Evolutionary conservation across 768 basidiomycete genomes (phyloP).

Genomic region (Vishniacozyma victoriae): DNA sequence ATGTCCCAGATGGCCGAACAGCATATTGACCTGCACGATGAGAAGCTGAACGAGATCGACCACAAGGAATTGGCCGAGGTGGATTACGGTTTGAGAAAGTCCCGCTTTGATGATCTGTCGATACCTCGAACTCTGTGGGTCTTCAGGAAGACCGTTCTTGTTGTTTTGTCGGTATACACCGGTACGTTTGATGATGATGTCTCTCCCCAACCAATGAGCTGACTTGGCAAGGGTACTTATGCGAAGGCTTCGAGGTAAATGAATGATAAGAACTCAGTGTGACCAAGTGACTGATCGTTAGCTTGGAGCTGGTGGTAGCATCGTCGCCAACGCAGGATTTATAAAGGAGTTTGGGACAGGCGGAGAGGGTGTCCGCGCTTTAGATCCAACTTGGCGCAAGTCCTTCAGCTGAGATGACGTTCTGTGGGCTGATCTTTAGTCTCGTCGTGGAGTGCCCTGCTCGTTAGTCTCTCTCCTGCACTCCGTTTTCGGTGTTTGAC

Average conservation of each 20-base stretch:
- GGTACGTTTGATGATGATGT: too few species aligned
- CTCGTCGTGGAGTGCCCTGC: neutral
- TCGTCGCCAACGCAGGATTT: constrained; percentile 36
- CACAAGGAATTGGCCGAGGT: neutral
- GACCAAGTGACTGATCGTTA: neutral
- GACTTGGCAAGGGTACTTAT: too few species aligned
- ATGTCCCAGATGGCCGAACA: too few species aligned
- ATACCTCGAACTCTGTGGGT: constrained; percentile 12
- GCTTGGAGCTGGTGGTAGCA: constrained; percentile 20
- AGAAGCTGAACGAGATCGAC: too few species aligned
- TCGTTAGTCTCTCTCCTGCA: neutral
- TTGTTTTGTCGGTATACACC: constrained; percentile 7
- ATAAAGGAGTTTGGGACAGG: constrained; percentile 27
- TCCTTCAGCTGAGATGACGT: neutral
- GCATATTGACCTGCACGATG: too few species aligned
- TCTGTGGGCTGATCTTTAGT: neutral
- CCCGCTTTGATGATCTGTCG: constrained; percentile 10
- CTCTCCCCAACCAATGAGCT: too few species aligned
- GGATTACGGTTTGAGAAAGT: constrained; percentile 4
- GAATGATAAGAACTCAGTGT: neutral
- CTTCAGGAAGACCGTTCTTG: constrained; percentile 4
- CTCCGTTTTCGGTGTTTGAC: too few species aligned
- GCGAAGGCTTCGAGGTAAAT: constrained; percentile 13
- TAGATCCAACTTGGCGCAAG: neutral
- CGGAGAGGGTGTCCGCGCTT: neutral